phyloP scores from a whole-genome alignment of 1,284 basidiomycete genomes.

The Malassezia dermatis region DNA sequence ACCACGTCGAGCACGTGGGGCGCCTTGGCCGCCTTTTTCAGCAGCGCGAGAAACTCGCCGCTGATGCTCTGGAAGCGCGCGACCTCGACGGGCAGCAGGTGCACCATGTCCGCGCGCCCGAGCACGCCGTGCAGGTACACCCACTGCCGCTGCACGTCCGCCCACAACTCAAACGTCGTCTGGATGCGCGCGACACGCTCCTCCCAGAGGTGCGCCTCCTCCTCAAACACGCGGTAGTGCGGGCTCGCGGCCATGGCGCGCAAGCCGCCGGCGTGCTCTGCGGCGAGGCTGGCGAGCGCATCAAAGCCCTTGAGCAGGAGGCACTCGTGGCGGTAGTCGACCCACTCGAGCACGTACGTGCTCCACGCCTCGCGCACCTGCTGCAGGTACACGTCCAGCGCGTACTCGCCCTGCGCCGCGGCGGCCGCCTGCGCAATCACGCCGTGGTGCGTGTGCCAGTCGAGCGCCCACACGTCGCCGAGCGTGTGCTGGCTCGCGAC shows the following conservation, averaged over 20 bases:
- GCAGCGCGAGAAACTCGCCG: constrained; percentile 89
- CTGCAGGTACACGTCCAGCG: constrained; percentile 51
- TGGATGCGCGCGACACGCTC: constrained; percentile 45
- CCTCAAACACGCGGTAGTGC: constrained; percentile 49
- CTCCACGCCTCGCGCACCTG: constrained; percentile 89
- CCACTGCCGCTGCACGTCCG: constrained; percentile 99
- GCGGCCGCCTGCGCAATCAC: constrained; percentile 87
- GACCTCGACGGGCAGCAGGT: constrained; percentile 91
- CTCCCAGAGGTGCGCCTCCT: constrained; percentile 50
- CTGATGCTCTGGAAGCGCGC: constrained; percentile 98
- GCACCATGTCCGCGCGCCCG: constrained; percentile 73
- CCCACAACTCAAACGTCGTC: constrained; percentile 96
- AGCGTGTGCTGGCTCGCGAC: constrained; percentile 67
- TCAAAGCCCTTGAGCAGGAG: constrained; percentile 86
- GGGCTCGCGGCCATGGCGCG: constrained; percentile 63
- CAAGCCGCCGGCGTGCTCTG: constrained; percentile 75
- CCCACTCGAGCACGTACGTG: constrained; percentile 84
- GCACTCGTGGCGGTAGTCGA: constrained; percentile 98
- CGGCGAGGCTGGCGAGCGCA: constrained; percentile 56
- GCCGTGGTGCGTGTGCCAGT: constrained; percentile 81
- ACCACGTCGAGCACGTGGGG: constrained; percentile 94
- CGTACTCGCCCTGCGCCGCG: constrained; percentile 86
- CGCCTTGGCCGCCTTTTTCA: constrained; percentile 99
- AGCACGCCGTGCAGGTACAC: constrained; percentile 99
- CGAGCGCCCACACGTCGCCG: constrained; percentile 92